Percentiles rank a stretch among this genome's conserved stretches.
Evolutionary conservation across 805 yeast genomes (phyloP).

Genomic region (Zygosaccharomyces bailii): DNA sequence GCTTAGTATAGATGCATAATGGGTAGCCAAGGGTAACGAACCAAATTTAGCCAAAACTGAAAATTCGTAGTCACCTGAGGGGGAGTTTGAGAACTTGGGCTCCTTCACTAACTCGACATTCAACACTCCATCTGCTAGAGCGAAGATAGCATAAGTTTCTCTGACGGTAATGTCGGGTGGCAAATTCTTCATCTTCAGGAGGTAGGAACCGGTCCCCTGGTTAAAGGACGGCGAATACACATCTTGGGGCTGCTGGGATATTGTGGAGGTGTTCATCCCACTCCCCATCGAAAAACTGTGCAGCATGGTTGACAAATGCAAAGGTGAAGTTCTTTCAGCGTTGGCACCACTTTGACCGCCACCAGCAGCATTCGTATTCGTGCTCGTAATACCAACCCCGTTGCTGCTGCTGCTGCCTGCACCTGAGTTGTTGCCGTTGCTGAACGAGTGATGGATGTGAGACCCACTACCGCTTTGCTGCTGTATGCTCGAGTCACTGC

Average conservation of each 20-base stretch:
- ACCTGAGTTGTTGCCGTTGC: slow-evolving; percentile 5
- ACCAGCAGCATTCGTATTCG: background rate
- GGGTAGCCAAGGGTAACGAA: slow-evolving; percentile 43
- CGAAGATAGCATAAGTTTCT: slow-evolving; percentile 64
- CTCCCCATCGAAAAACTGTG: slow-evolving; percentile 27
- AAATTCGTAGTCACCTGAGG: slow-evolving; percentile 26
- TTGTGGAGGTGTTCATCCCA: slow-evolving; percentile 9
- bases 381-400: slow-evolving; percentile 2
- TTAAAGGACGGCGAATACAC: slow-evolving; percentile 8
- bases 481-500: slow-evolving; percentile 17
- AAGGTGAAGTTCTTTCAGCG: slow-evolving; percentile 26
- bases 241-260: slow-evolving; percentile 13
- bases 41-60: slow-evolving; percentile 45
- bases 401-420: background rate
- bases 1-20: slow-evolving; percentile 41
- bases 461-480: slow-evolving; percentile 5
- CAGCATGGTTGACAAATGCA: slow-evolving; percentile 32
- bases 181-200: slow-evolving; percentile 49
- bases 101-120: slow-evolving; percentile 45
- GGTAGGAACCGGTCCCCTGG: slow-evolving; percentile 21
- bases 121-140: slow-evolving; percentile 62
- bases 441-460: background rate
- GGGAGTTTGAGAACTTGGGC: slow-evolving; percentile 12
- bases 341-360: background rate
- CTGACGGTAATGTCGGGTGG: slow-evolving; percentile 63